A percentile compares a stretch with the other conserved stretches of the same genome.
These are phyloP conservation scores for Scedosporium apiospermum DNA, from an alignment of 2,329 filamentous ascomycete genomes.

Conservation along the genomic window DNA sequence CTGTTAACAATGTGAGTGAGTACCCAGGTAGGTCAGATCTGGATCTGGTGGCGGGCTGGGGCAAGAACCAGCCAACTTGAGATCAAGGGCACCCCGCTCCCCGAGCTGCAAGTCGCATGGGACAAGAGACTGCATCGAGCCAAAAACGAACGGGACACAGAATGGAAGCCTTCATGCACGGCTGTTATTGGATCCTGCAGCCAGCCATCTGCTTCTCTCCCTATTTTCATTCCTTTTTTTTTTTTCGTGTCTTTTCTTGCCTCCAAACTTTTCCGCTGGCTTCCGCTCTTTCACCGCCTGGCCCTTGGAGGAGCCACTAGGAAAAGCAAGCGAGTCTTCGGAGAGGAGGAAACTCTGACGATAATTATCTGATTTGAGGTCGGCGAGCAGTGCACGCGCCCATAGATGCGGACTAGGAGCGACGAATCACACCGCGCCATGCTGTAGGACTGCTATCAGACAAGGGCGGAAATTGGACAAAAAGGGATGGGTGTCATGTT, in stretches of 20 bases:
- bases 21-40: not conserved
- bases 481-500: too few species aligned
- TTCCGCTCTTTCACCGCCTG: not conserved
- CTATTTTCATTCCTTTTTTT: not conserved
- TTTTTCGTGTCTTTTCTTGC: not conserved
- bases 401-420: too few species aligned
- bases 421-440: too few species aligned
- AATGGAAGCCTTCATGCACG: not conserved
- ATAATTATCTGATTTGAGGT: not conserved
- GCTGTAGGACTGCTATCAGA: too few species aligned
- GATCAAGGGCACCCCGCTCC: not conserved
- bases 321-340: not conserved
- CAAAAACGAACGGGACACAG: not conserved
- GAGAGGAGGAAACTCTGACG: not conserved
- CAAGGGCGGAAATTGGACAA: too few species aligned
- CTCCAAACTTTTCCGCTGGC: not conserved
- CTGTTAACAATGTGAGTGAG: not conserved
- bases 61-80: not conserved
- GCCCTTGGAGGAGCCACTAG: not conserved
- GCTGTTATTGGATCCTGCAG: not conserved
- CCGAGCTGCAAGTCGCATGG: not conserved
- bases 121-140: not conserved
- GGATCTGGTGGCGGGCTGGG: not conserved
- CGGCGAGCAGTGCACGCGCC: not conserved
- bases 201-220: not conserved